Base-by-base conservation (phyloP, 352 stramenopile species). In the Detonula confervacea region DNA sequence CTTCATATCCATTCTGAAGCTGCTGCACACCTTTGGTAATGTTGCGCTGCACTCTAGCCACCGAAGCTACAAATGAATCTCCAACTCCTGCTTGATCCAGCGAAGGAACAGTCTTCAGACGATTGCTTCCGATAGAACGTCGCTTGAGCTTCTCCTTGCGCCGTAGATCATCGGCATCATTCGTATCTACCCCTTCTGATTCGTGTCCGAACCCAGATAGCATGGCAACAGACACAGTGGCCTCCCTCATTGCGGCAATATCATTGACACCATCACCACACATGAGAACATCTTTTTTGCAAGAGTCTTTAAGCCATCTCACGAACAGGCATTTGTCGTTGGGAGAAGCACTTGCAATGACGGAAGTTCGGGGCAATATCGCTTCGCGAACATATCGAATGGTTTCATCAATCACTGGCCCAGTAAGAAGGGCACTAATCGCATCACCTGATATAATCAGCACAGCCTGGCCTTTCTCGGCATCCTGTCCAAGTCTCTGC, bases 211-310 rank as follows among this genome's bases (percentile, higher is more conserved):
- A 91, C 16, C 85, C 85, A 69, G 74, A 87, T 1, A 91, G 55
- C 65, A 91, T 69, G 11, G 85, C 80, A 27, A 78, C 81, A 14
- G 73, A 75, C 25, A 83, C 76, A 80, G 82, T 65, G 20, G 81
- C 75, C 39, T 70, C 61, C 62, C 77, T 80, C 75, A 91, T 91
- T 0, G 85, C 85, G 18, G 73, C 61, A 33, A 91, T 81, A 69
- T 91, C 85, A 64, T 91, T 91, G 6, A 87, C 78, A 12, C 85
- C 85, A 68, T 91, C 85, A 27, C 83, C 83, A 52, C 9, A 60
- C 56, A 69, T 55, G 16, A 91, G 51, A 1, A 91, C 81, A 39
- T 52, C 63, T 55, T 78, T 84, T 7, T 65, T 73, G 47, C 72
- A 79, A 24, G 63, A 16, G 2, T 76, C 37, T 46, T 78, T 63